phyloP scores from a whole-genome alignment of 345 rosid species.

The Syzygium aqueum region DNA sequence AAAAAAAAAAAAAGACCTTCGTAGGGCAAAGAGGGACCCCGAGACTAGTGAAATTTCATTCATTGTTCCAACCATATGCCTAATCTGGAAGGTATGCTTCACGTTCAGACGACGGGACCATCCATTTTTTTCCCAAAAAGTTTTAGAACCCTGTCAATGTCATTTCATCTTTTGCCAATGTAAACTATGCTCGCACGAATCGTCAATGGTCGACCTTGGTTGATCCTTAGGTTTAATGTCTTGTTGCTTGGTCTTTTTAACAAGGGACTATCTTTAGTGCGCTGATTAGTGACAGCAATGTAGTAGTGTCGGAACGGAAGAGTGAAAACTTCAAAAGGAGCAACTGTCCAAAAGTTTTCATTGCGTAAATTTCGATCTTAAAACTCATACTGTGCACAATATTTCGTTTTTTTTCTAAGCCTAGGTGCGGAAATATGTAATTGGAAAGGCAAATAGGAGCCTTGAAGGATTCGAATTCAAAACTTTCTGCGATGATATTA shows the following conservation, averaged over 20 bases:
- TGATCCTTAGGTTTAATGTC: neutral
- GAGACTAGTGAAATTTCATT: neutral
- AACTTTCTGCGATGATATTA: neutral
- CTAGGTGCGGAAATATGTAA: neutral
- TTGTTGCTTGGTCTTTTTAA: neutral
- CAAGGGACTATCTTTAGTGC: neutral
- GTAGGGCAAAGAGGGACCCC: neutral
- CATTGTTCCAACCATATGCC: neutral
- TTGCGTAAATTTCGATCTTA: no score
- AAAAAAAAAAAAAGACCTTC: neutral
- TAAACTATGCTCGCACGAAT: neutral
- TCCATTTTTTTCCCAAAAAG: neutral
- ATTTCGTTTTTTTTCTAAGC: no score
- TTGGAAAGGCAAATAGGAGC: fast-evolving
- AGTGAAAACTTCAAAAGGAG: neutral
- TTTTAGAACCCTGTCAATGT: neutral
- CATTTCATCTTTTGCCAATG: neutral
- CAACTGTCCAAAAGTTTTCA: no score
- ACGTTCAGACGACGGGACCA: neutral
- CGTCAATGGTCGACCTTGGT: neutral
- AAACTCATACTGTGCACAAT: neutral
- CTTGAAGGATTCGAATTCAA: neutral
- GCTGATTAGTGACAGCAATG: neutral
- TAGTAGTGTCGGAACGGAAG: neutral
- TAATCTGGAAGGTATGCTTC: neutral